phyloP scores from a whole-genome alignment of 257 asterid species.

The Salvia miltiorrhiza region DNA sequence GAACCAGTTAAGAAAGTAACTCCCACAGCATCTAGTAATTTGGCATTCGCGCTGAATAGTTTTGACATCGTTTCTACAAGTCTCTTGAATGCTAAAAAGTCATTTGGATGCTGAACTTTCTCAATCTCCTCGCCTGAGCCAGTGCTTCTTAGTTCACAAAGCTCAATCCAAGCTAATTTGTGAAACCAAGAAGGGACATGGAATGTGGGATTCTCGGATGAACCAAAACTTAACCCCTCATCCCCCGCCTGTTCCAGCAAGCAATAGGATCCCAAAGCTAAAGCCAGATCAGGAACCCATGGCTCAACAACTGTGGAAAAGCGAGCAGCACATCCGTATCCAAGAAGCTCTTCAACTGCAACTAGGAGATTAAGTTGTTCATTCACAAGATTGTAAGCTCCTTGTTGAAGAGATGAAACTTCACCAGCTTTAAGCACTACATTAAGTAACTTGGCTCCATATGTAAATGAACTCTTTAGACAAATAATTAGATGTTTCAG shows the following conservation, averaged over 20 bases:
- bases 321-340: constrained; percentile 58
- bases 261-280: constrained; percentile 62
- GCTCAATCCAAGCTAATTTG: constrained; percentile 61
- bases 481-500: constrained; percentile 46
- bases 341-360: constrained; percentile 66
- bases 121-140: constrained; percentile 40
- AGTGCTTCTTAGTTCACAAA: constrained; percentile 39
- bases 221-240: constrained; percentile 22
- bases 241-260: constrained; percentile 40
- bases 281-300: constrained; percentile 80
- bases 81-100: constrained; percentile 54
- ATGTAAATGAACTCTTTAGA: constrained; percentile 74
- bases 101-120: constrained; percentile 21
- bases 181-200: constrained; percentile 58
- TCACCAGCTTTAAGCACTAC: constrained; percentile 49
- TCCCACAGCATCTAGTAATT: constrained; percentile 73
- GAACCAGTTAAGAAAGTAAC: constrained; percentile 42
- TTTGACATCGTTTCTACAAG: constrained; percentile 43
- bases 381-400: constrained; percentile 46
- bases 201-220: constrained; percentile 26
- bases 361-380: constrained; percentile 54
- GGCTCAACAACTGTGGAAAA: constrained; percentile 49
- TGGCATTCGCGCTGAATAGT: constrained; percentile 41
- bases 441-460: constrained; percentile 73
- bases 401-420: constrained; percentile 31